phyloP scores from a whole-genome alignment of 2,329 filamentous ascomycete species.

The Rhynchosporium secalis region DNA sequence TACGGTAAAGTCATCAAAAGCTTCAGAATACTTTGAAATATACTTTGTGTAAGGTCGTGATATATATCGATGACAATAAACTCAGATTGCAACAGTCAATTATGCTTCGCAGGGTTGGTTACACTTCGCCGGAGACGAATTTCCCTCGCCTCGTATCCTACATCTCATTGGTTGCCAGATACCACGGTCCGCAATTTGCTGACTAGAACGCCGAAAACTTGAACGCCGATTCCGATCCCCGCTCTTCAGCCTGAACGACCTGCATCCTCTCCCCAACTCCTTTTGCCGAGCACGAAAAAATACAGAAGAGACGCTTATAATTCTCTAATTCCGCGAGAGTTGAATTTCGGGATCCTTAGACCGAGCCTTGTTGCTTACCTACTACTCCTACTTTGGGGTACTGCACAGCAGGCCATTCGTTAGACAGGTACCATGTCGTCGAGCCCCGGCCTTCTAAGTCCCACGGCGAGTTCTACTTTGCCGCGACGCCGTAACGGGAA shows the following conservation, averaged over 20 bases:
- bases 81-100: too few relatives aligned
- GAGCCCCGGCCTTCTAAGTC: constrained; percentile 8
- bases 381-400: not conserved
- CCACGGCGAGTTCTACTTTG: constrained; percentile 2
- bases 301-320: not conserved
- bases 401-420: not conserved
- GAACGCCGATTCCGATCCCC: not conserved
- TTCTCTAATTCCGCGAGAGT: constrained; percentile 5
- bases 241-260: not conserved
- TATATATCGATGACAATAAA: too few relatives aligned
- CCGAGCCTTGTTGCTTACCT: not conserved
- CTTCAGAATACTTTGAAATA: too few relatives aligned
- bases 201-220: constrained; percentile 1
- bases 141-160: not conserved
- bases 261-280: constrained; percentile 7
- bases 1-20: too few relatives aligned
- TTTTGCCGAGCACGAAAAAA: not conserved
- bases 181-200: constrained; percentile 9
- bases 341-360: constrained; percentile 2
- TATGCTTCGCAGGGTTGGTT: too few relatives aligned
- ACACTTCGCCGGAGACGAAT: not conserved
- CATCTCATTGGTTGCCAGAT: constrained; percentile 8
- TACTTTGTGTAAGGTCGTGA: too few relatives aligned
- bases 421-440: constrained; percentile 4
- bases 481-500: constrained; percentile 36